phyloP scores from a whole-genome alignment of 805 yeast genomes.

The Candida montana region DNA sequence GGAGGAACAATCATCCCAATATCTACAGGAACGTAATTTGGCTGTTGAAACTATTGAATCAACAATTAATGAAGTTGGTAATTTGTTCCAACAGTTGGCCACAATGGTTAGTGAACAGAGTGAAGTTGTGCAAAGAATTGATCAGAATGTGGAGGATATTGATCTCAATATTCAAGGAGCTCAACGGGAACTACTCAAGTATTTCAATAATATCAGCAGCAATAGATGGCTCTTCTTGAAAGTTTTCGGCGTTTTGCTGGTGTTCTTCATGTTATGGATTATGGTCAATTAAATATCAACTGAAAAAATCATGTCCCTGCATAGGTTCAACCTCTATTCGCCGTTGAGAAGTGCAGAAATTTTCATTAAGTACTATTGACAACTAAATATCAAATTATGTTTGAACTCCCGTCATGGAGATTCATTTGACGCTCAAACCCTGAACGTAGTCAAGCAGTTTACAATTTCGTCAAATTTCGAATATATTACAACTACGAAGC shows the following conservation, averaged over 20 bases:
- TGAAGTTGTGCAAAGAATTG: constrained; percentile 92
- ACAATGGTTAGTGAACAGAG: constrained; percentile 98
- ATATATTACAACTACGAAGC: too few relatives aligned
- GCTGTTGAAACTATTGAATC: constrained; percentile 96
- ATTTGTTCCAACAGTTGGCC: constrained; percentile 88
- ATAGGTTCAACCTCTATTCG: too few relatives aligned
- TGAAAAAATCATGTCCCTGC: too few relatives aligned
- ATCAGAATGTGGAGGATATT: constrained; percentile 90
- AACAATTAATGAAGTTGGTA: constrained; percentile 96
- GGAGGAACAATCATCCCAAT: constrained; percentile 75
- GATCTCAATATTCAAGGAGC: constrained; percentile 88
- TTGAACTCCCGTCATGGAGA: too few relatives aligned
- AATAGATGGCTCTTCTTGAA: constrained; percentile 90
- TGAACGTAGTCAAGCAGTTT: too few relatives aligned
- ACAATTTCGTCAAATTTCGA: too few relatives aligned
- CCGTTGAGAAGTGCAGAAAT: too few relatives aligned
- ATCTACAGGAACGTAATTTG: constrained; percentile 74
- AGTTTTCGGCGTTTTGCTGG: constrained; percentile 80
- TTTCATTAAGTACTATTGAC: too few relatives aligned
- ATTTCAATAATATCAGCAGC: constrained; percentile 79
- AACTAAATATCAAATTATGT: too few relatives aligned
- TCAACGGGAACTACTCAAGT: constrained; percentile 86
- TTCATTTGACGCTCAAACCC: too few relatives aligned
- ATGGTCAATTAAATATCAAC: constrained; percentile 47
- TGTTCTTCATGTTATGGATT: constrained; percentile 75